Evolutionary conservation across 768 basidiomycete species (phyloP), one percentile per base, ranked within the genome.

Genomic region (Suillus alpinus): DNA sequence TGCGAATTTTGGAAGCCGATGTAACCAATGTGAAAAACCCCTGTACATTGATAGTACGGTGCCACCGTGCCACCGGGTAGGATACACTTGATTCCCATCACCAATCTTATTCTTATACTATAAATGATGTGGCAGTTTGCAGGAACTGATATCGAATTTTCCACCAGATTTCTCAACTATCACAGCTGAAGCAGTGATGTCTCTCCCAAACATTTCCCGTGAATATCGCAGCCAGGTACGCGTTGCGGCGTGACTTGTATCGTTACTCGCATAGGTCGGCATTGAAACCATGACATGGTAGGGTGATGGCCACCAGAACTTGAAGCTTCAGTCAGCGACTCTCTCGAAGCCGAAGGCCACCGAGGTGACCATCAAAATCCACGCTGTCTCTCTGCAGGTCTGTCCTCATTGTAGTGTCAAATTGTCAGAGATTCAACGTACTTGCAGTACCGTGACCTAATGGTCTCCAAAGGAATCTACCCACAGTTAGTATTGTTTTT

Each of bases 341-440:
- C 61, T 75, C 37, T 67, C 70, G 0, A 64, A 71, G 55, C 80
- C 78, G 2, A 78, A 75, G 53, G 68, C 81, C 0, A 75, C 69
- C 29, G 80, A 87, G 58, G 85, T 85, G 7, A 76, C 85, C 29
- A 80, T 87, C 63, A 83, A 82, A 65, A 73, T 83, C 10, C 80
- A 82, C 58, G 82, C 84, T 0, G 83, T 84, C 18, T 86, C 85
- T 36, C 72, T 86, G 9, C 81, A 85, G 71, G 81, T 80, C 23
- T 44, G 31, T 12, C 29, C 52, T 4, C 2, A 4, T 37, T 16
- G 5, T 2, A 20, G 10, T 9, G 20, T 23, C 5, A 20, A 32
- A 39, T 6, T 20, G 37, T n/a, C 52, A 20, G 13, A 36, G 20
- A 36, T 41, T 31, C 26, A 31, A 57, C 13, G 23, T 44, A 57